phyloP scores from a whole-genome alignment of 768 basidiomycete genomes.

The Tulasnella sp. region DNA sequence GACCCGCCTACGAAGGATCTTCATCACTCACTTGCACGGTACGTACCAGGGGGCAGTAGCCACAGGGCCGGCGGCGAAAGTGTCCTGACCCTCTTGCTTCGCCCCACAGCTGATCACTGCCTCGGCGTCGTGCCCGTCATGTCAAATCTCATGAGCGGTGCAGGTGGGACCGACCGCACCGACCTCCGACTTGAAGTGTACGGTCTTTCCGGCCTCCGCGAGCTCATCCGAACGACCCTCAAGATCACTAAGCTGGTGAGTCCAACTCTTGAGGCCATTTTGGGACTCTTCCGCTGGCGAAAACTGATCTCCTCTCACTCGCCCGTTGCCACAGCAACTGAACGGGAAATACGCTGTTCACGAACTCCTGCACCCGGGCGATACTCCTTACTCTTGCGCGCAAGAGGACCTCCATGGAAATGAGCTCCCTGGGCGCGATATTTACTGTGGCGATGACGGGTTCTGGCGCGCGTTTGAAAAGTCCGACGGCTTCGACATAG shows the following conservation, averaged over 20 bases:
- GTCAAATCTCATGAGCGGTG: conserved; percentile 51
- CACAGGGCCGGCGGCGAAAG: neutral
- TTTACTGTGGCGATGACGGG: conserved; percentile 53
- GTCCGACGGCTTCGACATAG: conserved; percentile 49
- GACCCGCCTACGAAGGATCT: conserved; percentile 61
- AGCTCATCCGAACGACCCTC: conserved; percentile 67
- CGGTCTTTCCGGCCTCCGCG: conserved; percentile 73
- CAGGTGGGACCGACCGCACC: conserved; percentile 36
- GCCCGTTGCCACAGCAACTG: conserved; percentile 38
- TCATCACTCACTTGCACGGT: conserved; percentile 86
- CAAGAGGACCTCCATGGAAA: conserved; percentile 52
- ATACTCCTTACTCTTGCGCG: conserved; percentile 48
- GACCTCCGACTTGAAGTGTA: conserved; percentile 65
- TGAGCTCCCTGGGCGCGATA: conserved; percentile 61
- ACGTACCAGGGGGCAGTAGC: conserved; percentile 29
- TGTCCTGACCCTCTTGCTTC: neutral
- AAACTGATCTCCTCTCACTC: neutral
- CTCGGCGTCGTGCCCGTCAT: conserved; percentile 70
- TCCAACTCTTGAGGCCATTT: neutral
- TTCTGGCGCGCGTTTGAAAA: conserved; percentile 60
- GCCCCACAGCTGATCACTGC: conserved; percentile 59
- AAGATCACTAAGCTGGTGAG: conserved; percentile 56
- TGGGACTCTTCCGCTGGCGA: neutral
- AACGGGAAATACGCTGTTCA: conserved; percentile 69
- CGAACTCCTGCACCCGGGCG: conserved; percentile 62